Evolutionary conservation across 78 protist genomes (phyloP).

Genomic region (Dictyostelium intermedium): DNA sequence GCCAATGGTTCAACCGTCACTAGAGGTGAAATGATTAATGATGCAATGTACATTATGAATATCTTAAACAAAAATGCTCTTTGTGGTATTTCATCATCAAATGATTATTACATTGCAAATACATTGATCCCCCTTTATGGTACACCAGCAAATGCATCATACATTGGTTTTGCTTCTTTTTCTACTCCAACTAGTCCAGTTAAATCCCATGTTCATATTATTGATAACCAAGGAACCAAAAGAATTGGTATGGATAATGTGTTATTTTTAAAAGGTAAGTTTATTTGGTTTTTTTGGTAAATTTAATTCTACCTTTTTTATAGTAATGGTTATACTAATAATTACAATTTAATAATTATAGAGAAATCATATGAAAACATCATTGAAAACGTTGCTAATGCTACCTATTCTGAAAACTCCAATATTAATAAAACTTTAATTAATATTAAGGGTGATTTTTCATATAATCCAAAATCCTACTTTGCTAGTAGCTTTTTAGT

Average conservation of each 20-base stretch:
- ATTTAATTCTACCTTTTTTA: no score
- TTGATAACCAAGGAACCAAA: not conserved
- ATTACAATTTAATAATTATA: not conserved
- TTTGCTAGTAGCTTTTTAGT: not conserved
- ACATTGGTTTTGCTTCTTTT: not conserved
- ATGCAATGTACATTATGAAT: not conserved
- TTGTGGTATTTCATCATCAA: not conserved
- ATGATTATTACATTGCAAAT: not conserved
- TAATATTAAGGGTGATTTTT: not conserved
- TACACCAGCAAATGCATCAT: not conserved
- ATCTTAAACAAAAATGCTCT: not conserved
- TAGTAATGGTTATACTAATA: no score
- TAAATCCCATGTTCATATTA: not conserved
- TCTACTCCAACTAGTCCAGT: not conserved
- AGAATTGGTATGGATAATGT: not conserved
- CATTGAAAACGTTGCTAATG: not conserved
- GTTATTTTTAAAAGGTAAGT: not conserved
- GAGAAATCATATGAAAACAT: not conserved
- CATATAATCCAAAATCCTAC: not conserved
- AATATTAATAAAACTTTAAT: not conserved
- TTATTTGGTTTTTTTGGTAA: no score
- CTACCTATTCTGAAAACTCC: not conserved
- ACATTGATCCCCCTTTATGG: not conserved
- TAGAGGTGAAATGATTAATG: not conserved
- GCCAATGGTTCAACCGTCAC: not conserved